A percentile compares a stretch with the other conserved stretches of the same genome.
Conservation (phyloP, 176 grass and related monocot genomes). For the Oryza longistaminata region DNA sequence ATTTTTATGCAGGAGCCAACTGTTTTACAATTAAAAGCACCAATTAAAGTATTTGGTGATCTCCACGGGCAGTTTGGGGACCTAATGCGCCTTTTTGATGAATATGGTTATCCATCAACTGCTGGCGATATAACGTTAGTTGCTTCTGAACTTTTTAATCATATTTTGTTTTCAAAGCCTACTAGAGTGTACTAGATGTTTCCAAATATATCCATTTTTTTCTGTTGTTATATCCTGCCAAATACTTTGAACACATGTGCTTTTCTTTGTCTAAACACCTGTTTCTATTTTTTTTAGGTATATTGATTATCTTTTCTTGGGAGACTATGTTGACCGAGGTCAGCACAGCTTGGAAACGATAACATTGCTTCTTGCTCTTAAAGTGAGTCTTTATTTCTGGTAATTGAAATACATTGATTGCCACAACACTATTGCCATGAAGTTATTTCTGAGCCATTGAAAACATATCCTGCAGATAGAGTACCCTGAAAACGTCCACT, state of each 20-base stretch:
- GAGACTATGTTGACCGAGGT: slow-evolving; percentile 98
- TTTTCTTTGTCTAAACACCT: slow-evolving; percentile 14
- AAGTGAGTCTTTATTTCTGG: slow-evolving; percentile 56
- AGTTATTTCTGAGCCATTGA: slow-evolving; percentile 35
- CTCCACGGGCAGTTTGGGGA: slow-evolving; percentile 99
- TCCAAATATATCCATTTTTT: background rate
- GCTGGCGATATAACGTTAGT: slow-evolving; percentile 97
- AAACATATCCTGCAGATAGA: slow-evolving; percentile 75
- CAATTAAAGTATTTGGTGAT: slow-evolving; percentile 97
- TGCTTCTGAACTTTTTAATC: slow-evolving; percentile 22
- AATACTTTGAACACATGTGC: slow-evolving; percentile 24
- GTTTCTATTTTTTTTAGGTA: slow-evolving; percentile 60
- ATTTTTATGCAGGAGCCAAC: slow-evolving; percentile 98
- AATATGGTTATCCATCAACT: slow-evolving; percentile 96
- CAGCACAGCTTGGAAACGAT: slow-evolving; percentile 99
- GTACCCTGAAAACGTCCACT: slow-evolving; percentile 88
- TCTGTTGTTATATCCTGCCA: background rate
- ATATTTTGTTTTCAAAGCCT: slow-evolving; percentile 30
- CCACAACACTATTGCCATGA: background rate
- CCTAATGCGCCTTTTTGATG: slow-evolving; percentile 97
- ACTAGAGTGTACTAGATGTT: slow-evolving; percentile 12
- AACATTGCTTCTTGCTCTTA: slow-evolving; percentile 93
- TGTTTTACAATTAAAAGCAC: slow-evolving; percentile 96
- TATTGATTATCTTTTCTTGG: slow-evolving; percentile 99
- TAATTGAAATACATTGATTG: slow-evolving; percentile 17